Base-by-base conservation (phyloP, 1,284 basidiomycete species). In the Leccinum insolens region DNA sequence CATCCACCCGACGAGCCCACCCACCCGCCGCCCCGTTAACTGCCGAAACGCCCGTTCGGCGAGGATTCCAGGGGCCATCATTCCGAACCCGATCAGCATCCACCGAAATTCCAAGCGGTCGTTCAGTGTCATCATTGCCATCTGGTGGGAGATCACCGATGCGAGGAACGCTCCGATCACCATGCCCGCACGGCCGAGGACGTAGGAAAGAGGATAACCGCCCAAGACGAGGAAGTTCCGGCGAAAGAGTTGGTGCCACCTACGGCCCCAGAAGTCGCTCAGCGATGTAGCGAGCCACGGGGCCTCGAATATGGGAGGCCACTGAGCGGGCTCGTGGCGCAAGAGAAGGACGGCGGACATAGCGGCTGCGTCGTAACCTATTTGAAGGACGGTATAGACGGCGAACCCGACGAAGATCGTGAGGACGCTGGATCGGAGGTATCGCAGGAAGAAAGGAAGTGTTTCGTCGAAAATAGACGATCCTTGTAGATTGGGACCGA, bases 111-210 rank as follows among this genome's bases (percentile, higher is more conserved):
- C 81, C 81, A 9, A 88, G 88, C 14, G 77, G 79, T 2, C 84
- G 86, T 81, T 86, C 82, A 0, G 86, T 84, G 81, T 87, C 88
- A 28, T 37, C 31, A 88, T 72, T 3, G 85, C 87, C 25, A 84
- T 69, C 71, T 85, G 81, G 70, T 91, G 90, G 55, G 90, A 73
- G 2, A 88, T 64, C 8, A 84, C 89, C 0, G 89, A 90, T 7
- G 84, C 69, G 3, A 86, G 67, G 73, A 91, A 91, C 0, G 83
- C 83, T 3, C 85, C 88, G 2, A 90, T 55, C 2, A 88, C 76
- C 3, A 79, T 81, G 4, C 83, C 87, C 3, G 77, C 66, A 6
- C 81, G 81, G 4, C 88, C 88, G 52, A 84, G 76, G 9, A 87
- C 31, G 46, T 73, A 70, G 28, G 71, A 71, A 11, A 76, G 65